These are phyloP conservation scores for Pascua guehoae DNA, from an alignment of 1,284 basidiomycete genomes.

Conservation along the genomic window DNA sequence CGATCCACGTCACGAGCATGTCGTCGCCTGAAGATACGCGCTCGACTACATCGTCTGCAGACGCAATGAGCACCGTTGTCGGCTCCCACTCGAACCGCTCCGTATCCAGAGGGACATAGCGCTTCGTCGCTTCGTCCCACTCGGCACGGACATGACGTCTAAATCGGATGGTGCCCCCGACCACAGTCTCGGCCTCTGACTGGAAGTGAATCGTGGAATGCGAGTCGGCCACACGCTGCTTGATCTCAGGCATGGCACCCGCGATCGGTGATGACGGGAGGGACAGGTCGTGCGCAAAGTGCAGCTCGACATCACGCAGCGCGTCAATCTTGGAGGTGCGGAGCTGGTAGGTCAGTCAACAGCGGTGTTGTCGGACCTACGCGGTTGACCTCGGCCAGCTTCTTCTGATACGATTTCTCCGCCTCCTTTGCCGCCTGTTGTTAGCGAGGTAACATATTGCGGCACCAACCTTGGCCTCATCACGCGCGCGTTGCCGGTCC, in stretches of 20 bases:
- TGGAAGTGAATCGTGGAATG: conserved; percentile 29
- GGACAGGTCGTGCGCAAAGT: conserved; percentile 41
- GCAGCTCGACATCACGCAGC: conserved; percentile 42
- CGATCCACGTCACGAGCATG: conserved; percentile 30
- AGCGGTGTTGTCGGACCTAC: background rate
- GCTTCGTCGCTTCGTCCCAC: conserved; percentile 31
- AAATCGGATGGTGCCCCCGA: conserved; percentile 40
- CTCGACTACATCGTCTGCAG: conserved; percentile 42
- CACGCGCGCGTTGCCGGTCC: conserved; percentile 30
- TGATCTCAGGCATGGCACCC: conserved; percentile 38
- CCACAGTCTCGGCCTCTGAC: conserved; percentile 24
- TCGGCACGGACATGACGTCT: conserved; percentile 36
- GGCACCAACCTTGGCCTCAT: conserved; percentile 32
- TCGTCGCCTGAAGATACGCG: conserved; percentile 25
- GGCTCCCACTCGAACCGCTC: conserved; percentile 49
- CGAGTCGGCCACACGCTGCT: conserved; percentile 30
- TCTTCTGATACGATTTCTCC: conserved; percentile 39
- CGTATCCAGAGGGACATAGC: conserved; percentile 33
- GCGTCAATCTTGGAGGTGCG: conserved; percentile 43
- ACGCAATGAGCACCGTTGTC: conserved; percentile 34
- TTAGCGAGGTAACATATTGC: background rate
- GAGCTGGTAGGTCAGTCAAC: conserved; percentile 22
- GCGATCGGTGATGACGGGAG: conserved; percentile 37
- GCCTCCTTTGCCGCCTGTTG: conserved; percentile 36
- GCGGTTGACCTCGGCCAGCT: conserved; percentile 34